Conservation (phyloP, 345 rosid species). For the Syzygium oleosum region DNA sequence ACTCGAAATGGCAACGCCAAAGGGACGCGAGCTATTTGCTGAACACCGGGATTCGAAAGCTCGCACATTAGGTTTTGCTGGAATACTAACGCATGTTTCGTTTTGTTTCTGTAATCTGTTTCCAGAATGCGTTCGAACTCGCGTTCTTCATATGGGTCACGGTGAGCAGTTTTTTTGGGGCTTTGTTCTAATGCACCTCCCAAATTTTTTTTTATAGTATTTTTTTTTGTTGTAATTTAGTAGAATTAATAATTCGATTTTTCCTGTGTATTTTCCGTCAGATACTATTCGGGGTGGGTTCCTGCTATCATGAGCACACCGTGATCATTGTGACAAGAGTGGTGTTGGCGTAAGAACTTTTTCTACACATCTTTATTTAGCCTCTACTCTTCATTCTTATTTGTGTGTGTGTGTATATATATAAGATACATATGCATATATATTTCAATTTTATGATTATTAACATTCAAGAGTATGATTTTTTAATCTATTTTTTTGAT, state of each 20-base stretch:
- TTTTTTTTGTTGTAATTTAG: too few relatives aligned
- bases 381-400: not conserved
- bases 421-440: too few relatives aligned
- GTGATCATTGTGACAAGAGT: conserved; percentile 34
- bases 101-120: not conserved
- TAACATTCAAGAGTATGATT: not conserved
- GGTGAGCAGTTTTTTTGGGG: conserved; percentile 17
- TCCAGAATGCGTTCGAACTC: conserved; percentile 78
- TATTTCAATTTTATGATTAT: not conserved
- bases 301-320: conserved; percentile 52
- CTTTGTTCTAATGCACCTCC: not conserved
- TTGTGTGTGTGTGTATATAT: not conserved
- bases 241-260: not conserved
- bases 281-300: conserved; percentile 35
- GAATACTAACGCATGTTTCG: not conserved
- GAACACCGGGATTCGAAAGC: not conserved
- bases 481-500: not conserved
- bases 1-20: not conserved
- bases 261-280: conserved; percentile 6
- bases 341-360: conserved; percentile 53
- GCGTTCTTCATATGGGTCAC: conserved; percentile 66
- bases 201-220: not conserved
- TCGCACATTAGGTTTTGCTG: not conserved
- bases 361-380: not conserved
- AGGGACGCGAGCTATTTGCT: not conserved